Evolutionary conservation across 1,284 basidiomycete species (phyloP).

Genomic region (Fomitiporia mediterranea): DNA sequence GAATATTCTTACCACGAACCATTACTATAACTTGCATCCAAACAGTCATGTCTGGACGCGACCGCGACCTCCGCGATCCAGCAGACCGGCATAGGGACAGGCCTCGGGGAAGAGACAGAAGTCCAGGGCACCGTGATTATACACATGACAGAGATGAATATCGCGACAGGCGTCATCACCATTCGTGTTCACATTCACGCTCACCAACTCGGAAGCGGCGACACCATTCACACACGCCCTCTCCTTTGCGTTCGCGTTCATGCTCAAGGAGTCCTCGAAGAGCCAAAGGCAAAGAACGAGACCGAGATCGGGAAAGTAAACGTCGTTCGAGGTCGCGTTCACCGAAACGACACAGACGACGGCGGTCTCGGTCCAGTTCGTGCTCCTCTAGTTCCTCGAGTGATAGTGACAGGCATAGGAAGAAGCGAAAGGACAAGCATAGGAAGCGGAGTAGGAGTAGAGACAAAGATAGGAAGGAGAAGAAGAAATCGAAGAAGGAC

Average conservation of each 20-base stretch:
- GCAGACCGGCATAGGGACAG: slow-evolving; percentile 1
- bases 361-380: slow-evolving; percentile 22
- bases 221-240: slow-evolving; percentile 22
- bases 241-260: slow-evolving; percentile 28
- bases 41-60: slow-evolving; percentile 2
- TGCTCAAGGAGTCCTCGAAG: slow-evolving; percentile 20
- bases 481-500: slow-evolving; percentile 63
- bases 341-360: slow-evolving; percentile 17
- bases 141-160: not conserved
- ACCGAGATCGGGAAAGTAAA: slow-evolving; percentile 21
- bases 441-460: slow-evolving; percentile 38
- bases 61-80: not conserved
- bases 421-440: slow-evolving; percentile 39
- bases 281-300: slow-evolving; percentile 26
- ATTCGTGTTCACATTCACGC: slow-evolving; percentile 5
- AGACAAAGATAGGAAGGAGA: slow-evolving; percentile 52
- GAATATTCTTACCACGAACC: too few relatives aligned
- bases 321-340: slow-evolving; percentile 30
- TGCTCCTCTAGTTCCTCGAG: slow-evolving; percentile 23
- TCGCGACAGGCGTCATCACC: not conserved
- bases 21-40: too few relatives aligned
- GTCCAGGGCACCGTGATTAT: slow-evolving; percentile 10
- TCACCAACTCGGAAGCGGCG: slow-evolving; percentile 17
- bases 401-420: slow-evolving; percentile 38
- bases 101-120: slow-evolving; percentile 22